These are phyloP conservation scores for Hypoxylon perforatum DNA, from an alignment of 495 filamentous ascomycete species.

Conservation along the genomic window DNA sequence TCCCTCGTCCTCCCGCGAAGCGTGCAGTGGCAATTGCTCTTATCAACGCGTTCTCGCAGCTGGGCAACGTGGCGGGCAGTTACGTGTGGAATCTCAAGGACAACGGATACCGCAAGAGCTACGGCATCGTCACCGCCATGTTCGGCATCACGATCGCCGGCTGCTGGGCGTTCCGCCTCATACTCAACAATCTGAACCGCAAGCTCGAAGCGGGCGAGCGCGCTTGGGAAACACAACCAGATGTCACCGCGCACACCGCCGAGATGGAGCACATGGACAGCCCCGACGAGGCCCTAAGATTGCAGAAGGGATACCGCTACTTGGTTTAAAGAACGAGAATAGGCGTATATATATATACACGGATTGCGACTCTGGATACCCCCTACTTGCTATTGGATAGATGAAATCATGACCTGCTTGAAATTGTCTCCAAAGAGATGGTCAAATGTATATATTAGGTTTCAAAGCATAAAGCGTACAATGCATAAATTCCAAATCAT, in stretches of 20 bases:
- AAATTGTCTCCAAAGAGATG: too few species aligned
- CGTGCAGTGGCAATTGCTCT: slow-evolving; percentile 80
- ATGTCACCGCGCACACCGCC: slow-evolving; percentile 36
- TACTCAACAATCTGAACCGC: slow-evolving; percentile 73
- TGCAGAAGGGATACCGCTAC: slow-evolving; percentile 43
- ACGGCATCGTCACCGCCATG: slow-evolving; percentile 71
- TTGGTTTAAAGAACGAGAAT: slow-evolving; percentile 26
- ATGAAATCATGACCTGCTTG: too few species aligned
- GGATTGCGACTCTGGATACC: slow-evolving; percentile 25
- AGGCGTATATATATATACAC: neutral
- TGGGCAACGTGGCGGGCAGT: slow-evolving; percentile 75
- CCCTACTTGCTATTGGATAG: neutral
- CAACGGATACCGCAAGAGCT: slow-evolving; percentile 54
- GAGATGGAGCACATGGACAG: slow-evolving; percentile 32
- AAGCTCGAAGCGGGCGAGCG: slow-evolving; percentile 66
- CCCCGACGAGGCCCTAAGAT: slow-evolving; percentile 36
- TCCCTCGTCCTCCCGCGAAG: slow-evolving; percentile 82
- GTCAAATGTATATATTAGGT: too few species aligned
- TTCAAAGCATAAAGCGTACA: too few species aligned
- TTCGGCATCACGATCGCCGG: slow-evolving; percentile 65
- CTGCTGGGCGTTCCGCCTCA: slow-evolving; percentile 62
- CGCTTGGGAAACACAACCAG: slow-evolving; percentile 33
- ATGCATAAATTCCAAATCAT: too few species aligned
- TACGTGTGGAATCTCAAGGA: slow-evolving; percentile 74
- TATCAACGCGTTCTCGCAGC: slow-evolving; percentile 82